Conservation (phyloP, 1,139 yeast genomes). For the Pichiaceae sp. region DNA sequence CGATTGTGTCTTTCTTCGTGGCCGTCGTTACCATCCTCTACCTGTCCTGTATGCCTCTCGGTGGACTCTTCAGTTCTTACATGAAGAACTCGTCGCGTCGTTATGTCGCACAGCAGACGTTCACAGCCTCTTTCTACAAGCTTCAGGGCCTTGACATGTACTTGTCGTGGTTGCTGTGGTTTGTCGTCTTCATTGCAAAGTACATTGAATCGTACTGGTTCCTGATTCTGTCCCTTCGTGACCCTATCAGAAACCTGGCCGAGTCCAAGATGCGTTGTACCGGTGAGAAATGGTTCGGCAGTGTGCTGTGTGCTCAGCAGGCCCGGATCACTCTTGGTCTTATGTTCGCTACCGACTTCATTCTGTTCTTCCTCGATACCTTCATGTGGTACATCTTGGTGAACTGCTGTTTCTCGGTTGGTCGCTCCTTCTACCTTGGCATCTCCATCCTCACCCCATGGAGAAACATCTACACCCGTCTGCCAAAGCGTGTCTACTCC, state of each 20-base stretch:
- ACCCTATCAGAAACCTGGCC: constrained; percentile 77
- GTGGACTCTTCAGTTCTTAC: constrained; percentile 92
- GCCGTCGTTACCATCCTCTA: constrained; percentile 77
- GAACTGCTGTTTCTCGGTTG: constrained; percentile 92
- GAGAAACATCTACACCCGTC: constrained; percentile 96
- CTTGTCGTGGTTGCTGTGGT: constrained; percentile 91
- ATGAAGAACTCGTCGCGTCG: constrained; percentile 83
- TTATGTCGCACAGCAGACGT: constrained; percentile 90
- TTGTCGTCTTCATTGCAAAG: constrained; percentile 81
- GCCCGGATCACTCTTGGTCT: constrained; percentile 82
- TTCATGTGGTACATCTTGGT: constrained; percentile 97
- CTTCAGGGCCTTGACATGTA: constrained; percentile 89
- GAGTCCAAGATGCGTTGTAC: constrained; percentile 63
- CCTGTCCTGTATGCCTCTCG: constrained; percentile 93
- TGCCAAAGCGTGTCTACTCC: constrained; percentile 97
- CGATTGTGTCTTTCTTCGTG: constrained; percentile 84
- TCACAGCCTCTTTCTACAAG: constrained; percentile 84
- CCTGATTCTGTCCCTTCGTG: constrained; percentile 83
- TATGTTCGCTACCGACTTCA: constrained; percentile 85
- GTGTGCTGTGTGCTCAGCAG: constrained; percentile 70
- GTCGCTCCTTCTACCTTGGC: constrained; percentile 97
- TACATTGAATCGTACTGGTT: constrained; percentile 86
- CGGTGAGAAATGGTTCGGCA: constrained; percentile 89
- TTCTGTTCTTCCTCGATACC: constrained; percentile 96
- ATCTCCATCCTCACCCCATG: constrained; percentile 97